Base-by-base conservation (phyloP, 2,329 filamentous ascomycete genomes). In the Neobulgaria alba region DNA sequence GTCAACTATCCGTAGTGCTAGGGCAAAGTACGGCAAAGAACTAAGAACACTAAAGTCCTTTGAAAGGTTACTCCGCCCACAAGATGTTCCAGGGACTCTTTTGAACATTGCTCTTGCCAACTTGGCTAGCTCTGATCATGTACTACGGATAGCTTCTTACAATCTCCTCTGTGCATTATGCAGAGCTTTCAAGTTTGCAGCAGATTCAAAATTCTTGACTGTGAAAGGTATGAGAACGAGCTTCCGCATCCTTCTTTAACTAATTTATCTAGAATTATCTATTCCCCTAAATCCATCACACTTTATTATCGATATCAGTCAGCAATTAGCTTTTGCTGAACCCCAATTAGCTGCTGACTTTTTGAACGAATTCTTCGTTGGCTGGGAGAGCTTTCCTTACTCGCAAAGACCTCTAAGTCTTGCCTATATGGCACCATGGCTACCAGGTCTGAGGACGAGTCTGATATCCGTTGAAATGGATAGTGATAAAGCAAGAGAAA, bases 361-460 rank as follows among this genome's bases (percentile, higher is more conserved):
- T 52, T 55, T 84, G 29, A 82, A 79, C n/a, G 79, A 83, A 52
- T 84, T 84, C 55, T 83, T 84, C 43, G 76, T 82, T 17, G 77
- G 79, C 14, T 84, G 79, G 79, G 77, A 81, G 49, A 81, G 77
- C 52, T 79, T 82, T 51, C 71, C 75, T 1, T 73, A 79, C 23
- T 74, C 81, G 41, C 79, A 84, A 54, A 77, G 79, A 49, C 75
- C 78, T 1, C 57, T 83, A 17, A 80, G 77, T 49, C 65, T 84
- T 20, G 73, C 77, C 4, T 84, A 84, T 55, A 80, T 84, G 74
- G 75, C 78, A 4, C 79, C 79, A 2, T 84, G 79, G 79, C 64
- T 84, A 29, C 67, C 73, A 4, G 72, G 77, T 10, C 60, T 84
- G 23, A 72, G 79, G 35, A 75, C 71, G 2, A 70, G 71, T 40